These are phyloP conservation scores for Smittium culicis DNA, from an alignment of 371 early-diverging fungal genomes.

Conservation along the genomic window DNA sequence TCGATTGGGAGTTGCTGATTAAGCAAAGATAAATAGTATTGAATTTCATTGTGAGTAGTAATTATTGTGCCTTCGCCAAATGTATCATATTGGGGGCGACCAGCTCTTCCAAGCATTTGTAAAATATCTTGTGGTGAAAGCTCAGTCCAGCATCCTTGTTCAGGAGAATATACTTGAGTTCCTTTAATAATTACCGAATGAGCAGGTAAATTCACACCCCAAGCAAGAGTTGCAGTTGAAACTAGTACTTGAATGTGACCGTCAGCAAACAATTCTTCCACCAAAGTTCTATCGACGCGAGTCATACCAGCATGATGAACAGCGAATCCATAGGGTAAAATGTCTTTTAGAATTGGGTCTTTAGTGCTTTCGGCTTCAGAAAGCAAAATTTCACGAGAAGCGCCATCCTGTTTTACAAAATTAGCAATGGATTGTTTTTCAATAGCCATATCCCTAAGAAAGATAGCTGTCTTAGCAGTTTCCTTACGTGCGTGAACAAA, in stretches of 20 bases:
- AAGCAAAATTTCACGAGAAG: constrained; percentile 66
- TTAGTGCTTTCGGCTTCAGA: constrained; percentile 65
- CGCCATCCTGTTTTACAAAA: constrained; percentile 63
- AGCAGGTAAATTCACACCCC: constrained; percentile 99
- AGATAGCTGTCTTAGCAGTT: constrained; percentile 85
- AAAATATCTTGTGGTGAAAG: constrained; percentile 88
- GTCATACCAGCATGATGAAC: constrained; percentile 99
- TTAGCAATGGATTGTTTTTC: constrained; percentile 68
- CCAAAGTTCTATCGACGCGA: constrained; percentile 79
- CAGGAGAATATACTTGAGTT: constrained; percentile 92
- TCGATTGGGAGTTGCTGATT: constrained; percentile 96
- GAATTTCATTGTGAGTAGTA: constrained; percentile 81
- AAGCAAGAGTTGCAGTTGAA: constrained; percentile 98
- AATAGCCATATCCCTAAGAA: constrained; percentile 77
- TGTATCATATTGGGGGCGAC: constrained; percentile 97
- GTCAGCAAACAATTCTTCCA: constrained; percentile 89
- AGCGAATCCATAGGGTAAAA: constrained; percentile 88
- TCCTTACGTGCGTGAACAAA: constrained; percentile 97
- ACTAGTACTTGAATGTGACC: constrained; percentile 89
- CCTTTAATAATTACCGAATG: constrained; percentile 98
- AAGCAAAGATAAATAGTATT: constrained; percentile 84
- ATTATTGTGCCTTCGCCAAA: constrained; percentile 95
- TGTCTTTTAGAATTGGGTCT: constrained; percentile 67
- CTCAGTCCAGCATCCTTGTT: constrained; percentile 88
- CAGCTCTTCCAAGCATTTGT: constrained; percentile 99